phyloP scores from a whole-genome alignment of 2,329 filamentous ascomycete species.

The Plenodomus tracheiphilus region DNA sequence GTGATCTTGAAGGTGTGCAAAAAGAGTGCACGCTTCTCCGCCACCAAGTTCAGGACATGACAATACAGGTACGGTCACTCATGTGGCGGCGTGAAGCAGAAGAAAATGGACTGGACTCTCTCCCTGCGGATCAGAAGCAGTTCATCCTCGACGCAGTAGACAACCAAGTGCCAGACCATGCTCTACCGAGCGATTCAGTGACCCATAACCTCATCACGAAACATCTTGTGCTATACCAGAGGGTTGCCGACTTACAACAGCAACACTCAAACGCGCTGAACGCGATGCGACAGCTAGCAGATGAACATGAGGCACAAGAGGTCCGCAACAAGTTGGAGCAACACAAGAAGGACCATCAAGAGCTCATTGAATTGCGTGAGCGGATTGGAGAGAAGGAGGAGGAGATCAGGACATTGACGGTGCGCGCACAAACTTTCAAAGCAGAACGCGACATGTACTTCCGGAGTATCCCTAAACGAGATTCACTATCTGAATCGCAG shows the following conservation, averaged over 20 bases:
- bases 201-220: constrained; percentile 89
- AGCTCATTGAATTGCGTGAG: constrained; percentile 72
- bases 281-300: constrained; percentile 80
- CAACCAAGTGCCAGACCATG: constrained; percentile 71
- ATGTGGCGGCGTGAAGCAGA: constrained; percentile 83
- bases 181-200: constrained; percentile 70
- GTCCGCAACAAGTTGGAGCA: constrained; percentile 64
- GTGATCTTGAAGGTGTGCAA: constrained; percentile 64
- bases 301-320: constrained; percentile 89
- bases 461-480: constrained; percentile 81
- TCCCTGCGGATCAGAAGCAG: constrained; percentile 71
- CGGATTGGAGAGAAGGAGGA: constrained; percentile 80
- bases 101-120: constrained; percentile 74
- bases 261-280: constrained; percentile 85
- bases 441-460: constrained; percentile 98
- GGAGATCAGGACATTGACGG: constrained; percentile 78
- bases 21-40: constrained; percentile 77
- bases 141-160: constrained; percentile 78
- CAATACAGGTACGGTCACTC: constrained; percentile 86
- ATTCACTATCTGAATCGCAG: constrained; percentile 54
- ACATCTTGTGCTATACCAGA: constrained; percentile 86
- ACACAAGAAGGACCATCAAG: constrained; percentile 62
- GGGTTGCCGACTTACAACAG: constrained; percentile 79
- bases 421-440: constrained; percentile 88
- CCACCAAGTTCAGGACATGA: constrained; percentile 85